These are phyloP conservation scores for Botrytis porri DNA, from an alignment of 2,329 filamentous ascomycete genomes.

Conservation along the genomic window DNA sequence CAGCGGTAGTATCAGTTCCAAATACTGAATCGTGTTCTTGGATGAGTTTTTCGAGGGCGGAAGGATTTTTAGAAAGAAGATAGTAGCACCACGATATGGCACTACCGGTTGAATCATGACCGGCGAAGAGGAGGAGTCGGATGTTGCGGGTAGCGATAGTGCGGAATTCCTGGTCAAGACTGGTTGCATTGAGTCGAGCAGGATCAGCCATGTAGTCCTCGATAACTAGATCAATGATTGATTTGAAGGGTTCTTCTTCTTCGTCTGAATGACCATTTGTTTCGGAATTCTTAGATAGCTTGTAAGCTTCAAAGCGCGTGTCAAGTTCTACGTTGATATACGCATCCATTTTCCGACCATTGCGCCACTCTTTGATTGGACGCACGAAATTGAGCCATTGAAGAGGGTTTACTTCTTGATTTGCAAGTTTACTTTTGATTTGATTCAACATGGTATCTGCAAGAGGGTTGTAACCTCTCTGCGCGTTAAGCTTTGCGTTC, in stretches of 20 bases:
- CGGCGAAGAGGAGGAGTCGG: conserved; percentile 27
- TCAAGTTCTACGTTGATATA: conserved; percentile 31
- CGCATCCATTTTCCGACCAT: conserved; percentile 27
- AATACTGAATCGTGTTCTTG: conserved; percentile 31
- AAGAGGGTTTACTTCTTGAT: conserved; percentile 24
- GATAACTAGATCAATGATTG: conserved; percentile 28
- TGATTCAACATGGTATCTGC: conserved; percentile 26
- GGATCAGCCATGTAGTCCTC: conserved; percentile 27
- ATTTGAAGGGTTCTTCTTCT: conserved; percentile 8
- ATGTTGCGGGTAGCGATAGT: conserved; percentile 24
- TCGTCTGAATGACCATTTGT: background rate
- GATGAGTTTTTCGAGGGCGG: conserved; percentile 22
- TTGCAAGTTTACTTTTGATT: conserved; percentile 24
- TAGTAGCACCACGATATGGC: conserved; percentile 26
- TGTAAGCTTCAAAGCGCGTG: conserved; percentile 22
- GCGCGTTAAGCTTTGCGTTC: conserved; percentile 24
- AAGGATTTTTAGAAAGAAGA: conserved; percentile 27
- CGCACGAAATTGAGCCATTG: conserved; percentile 25
- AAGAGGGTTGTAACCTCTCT: conserved; percentile 27
- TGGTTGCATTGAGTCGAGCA: background rate
- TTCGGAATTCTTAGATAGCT: conserved; percentile 5
- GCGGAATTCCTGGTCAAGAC: conserved; percentile 24
- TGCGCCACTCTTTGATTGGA: conserved; percentile 25
- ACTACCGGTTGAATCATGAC: conserved; percentile 30
- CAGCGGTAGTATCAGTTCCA: conserved; percentile 23